Conservation (phyloP, 345 rosid genomes). For the Eucalyptus albens region DNA sequence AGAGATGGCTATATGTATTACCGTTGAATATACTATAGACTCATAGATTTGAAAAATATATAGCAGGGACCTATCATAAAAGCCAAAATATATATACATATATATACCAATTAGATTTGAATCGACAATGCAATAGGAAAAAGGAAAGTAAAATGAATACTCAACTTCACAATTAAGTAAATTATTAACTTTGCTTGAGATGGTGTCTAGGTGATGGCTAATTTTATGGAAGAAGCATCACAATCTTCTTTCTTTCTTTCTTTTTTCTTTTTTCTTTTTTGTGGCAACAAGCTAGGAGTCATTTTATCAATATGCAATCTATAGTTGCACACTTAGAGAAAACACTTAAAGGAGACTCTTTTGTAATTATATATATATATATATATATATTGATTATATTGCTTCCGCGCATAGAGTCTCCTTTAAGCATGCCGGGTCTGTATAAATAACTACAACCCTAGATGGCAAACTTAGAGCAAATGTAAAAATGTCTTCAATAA, state of each 20-base stretch:
- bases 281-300: background rate
- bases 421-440: background rate
- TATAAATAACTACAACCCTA: background rate
- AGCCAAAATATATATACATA: background rate
- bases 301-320: background rate
- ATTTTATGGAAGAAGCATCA: background rate
- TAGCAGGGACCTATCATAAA: background rate
- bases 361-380: background rate
- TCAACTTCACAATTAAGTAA: background rate
- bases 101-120: background rate
- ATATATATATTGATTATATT: background rate
- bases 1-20: background rate
- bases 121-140: background rate
- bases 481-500: background rate
- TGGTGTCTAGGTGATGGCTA: background rate
- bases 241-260: background rate
- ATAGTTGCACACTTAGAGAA: background rate
- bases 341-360: background rate
- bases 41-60: background rate
- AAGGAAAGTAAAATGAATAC: background rate
- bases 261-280: rapidly evolving
- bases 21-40: background rate
- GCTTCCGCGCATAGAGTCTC: background rate
- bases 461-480: background rate
- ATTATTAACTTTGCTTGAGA: background rate